These are phyloP conservation scores for Nicotiana rustica DNA, from an alignment of 305 asterid genomes.

Conservation along the genomic window DNA sequence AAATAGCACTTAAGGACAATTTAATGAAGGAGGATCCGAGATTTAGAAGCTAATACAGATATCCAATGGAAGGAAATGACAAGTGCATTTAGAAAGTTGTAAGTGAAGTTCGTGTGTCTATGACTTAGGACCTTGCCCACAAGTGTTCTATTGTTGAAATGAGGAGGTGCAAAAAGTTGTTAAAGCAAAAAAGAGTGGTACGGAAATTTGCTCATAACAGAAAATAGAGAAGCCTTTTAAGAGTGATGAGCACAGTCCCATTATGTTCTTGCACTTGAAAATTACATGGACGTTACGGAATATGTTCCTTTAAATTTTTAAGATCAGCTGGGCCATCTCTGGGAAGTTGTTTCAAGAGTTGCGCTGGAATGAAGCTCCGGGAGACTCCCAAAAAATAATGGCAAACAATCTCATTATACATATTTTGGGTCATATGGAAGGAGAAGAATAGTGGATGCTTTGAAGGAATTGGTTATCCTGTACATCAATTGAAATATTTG, in stretches of 20 bases:
- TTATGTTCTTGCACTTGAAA: background rate
- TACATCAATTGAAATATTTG: background rate
- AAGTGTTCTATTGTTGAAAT: slow-evolving; percentile 3
- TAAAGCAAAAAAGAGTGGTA: background rate
- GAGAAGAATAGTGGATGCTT: slow-evolving; percentile 10
- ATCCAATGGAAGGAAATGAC: slow-evolving; percentile 21
- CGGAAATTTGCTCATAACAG: background rate
- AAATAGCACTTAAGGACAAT: slow-evolving; percentile 11
- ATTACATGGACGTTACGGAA: background rate
- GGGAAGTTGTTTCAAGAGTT: slow-evolving; percentile 25
- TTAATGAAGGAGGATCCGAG: background rate
- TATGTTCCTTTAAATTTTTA: slow-evolving; percentile 3
- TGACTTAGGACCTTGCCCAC: slow-evolving; percentile 12
- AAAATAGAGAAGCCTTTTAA: background rate
- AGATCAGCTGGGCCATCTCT: slow-evolving; percentile 1
- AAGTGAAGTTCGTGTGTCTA: slow-evolving; percentile 20
- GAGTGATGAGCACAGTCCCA: slow-evolving; percentile 15
- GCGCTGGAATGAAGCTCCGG: background rate
- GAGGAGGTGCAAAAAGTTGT: slow-evolving; percentile 9
- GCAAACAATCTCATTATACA: slow-evolving; percentile 8
- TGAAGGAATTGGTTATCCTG: slow-evolving; percentile 19
- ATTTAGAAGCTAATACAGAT: slow-evolving; percentile 22
- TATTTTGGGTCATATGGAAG: background rate
- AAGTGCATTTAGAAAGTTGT: background rate
- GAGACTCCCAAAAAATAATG: background rate